Conservation (phyloP, 2,329 filamentous ascomycete genomes). For the Didymella pinodella region DNA sequence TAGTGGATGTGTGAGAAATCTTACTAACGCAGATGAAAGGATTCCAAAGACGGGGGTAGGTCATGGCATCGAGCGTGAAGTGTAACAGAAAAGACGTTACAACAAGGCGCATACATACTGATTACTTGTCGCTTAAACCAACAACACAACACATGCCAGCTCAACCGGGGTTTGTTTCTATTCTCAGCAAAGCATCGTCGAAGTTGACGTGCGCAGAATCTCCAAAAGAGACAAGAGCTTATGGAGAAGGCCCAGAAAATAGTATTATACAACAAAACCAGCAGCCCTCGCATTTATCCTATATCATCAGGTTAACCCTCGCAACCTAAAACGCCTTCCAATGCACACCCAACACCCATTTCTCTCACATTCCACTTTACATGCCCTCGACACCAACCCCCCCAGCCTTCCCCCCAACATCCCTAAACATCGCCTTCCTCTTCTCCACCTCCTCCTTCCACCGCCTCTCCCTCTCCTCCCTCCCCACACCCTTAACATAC, state of each 20-base stretch:
- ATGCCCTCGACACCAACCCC: slow-evolving; percentile 5
- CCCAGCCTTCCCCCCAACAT: background rate
- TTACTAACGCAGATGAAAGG: too few species aligned
- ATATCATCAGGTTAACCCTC: background rate
- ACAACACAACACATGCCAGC: too few species aligned
- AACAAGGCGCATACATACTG: too few species aligned
- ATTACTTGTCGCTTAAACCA: background rate
- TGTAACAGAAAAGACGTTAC: too few species aligned
- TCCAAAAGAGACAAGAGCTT: too few species aligned
- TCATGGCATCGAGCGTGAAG: too few species aligned
- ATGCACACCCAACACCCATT: background rate
- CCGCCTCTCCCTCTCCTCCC: slow-evolving; percentile 40
- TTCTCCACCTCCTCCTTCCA: slow-evolving; percentile 41
- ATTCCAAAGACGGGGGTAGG: too few species aligned
- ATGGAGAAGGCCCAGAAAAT: background rate
- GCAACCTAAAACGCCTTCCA: background rate
- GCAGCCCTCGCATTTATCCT: background rate
- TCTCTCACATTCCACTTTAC: background rate
- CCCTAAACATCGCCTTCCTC: slow-evolving; percentile 42
- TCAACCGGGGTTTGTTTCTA: too few species aligned
- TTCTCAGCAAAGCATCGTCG: too few species aligned
- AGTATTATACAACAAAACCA: background rate
- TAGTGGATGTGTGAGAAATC: too few species aligned
- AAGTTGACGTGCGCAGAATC: too few species aligned
- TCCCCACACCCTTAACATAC: slow-evolving; percentile 62